These are phyloP conservation scores for Acanthamoeba culbertsoni DNA, from an alignment of 208 protist genomes.

Conservation along the genomic window DNA sequence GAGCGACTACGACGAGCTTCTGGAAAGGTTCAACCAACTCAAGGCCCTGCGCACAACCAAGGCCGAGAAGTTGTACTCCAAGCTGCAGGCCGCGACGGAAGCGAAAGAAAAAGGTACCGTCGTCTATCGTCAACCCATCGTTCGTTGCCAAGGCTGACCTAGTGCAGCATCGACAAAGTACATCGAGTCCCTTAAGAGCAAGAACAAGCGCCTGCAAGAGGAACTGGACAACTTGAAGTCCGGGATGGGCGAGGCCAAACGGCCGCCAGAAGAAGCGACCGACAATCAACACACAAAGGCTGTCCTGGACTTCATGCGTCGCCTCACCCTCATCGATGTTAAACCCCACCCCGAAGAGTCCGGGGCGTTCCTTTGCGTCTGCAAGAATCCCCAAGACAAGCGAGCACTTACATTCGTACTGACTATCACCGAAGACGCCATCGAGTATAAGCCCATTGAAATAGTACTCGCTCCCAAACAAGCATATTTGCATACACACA, in stretches of 20 bases:
- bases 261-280: background rate
- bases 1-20: constrained; percentile 43
- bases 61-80: constrained; percentile 31
- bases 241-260: background rate
- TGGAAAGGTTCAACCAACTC: background rate
- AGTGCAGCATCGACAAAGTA: background rate
- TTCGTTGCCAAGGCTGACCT: too few relatives aligned
- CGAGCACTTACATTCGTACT: background rate
- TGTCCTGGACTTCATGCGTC: background rate
- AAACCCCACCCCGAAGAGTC: background rate
- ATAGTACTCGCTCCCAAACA: background rate
- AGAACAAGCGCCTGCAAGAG: background rate
- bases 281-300: background rate
- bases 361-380: background rate
- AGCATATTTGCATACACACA: too few relatives aligned
- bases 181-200: background rate
- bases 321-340: background rate
- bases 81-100: background rate
- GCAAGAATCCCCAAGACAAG: constrained; percentile 9
- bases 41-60: constrained; percentile 42
- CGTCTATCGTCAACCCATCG: too few relatives aligned
- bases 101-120: constrained; percentile 44
- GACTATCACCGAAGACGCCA: background rate
- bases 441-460: constrained; percentile 14
- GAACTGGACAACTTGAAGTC: background rate